Evolutionary conservation across 495 filamentous ascomycete species (phyloP).

Genomic region (Cladorrhinum samala): DNA sequence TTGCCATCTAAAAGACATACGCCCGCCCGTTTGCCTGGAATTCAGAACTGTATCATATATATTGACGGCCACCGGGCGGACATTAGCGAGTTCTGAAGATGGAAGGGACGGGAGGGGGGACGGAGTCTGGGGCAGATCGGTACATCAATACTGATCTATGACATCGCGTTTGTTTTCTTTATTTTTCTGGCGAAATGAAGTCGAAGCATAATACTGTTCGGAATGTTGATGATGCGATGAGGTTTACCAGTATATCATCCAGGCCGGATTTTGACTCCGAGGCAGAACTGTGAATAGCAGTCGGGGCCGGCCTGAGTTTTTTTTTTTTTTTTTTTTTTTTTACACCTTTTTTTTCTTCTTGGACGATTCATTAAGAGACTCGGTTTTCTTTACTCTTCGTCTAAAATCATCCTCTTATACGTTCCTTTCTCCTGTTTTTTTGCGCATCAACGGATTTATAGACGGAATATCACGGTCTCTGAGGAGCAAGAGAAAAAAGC

Average conservation of each 20-base stretch:
- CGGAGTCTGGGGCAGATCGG: neutral
- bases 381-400: conserved; percentile 2
- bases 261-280: neutral
- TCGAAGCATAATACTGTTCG: neutral
- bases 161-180: too few species aligned
- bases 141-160: too few species aligned
- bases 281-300: neutral
- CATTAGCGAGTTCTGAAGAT: too few species aligned
- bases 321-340: conserved; percentile 2
- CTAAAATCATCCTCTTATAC: neutral
- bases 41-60: conserved; percentile 6
- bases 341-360: conserved; percentile 3
- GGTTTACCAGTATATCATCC: neutral
- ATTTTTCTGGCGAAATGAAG: neutral
- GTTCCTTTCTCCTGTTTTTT: conserved; percentile 4
- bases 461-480: conserved; percentile 17
- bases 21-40: neutral
- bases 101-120: too few species aligned
- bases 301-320: neutral
- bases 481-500: neutral
- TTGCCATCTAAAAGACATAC: conserved; percentile 4
- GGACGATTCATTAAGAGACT: neutral
- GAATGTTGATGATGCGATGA: neutral
- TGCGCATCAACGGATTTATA: conserved; percentile 16
- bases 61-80: neutral